phyloP scores from a whole-genome alignment of 2,329 filamentous ascomycete species.

The Mycogone perniciosa region DNA sequence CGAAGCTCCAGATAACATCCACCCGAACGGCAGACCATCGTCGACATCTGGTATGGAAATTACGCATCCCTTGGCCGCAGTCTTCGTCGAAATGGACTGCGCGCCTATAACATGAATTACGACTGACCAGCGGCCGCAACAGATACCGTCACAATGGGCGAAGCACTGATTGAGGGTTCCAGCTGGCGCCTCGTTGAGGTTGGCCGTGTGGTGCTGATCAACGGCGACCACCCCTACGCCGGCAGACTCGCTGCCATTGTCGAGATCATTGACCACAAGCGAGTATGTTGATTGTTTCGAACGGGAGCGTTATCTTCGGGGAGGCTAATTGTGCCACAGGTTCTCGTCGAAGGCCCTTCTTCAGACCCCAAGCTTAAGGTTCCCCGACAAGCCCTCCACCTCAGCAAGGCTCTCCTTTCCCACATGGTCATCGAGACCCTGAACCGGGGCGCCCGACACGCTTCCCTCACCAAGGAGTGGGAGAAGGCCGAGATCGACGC shows the following conservation, averaged over 20 bases:
- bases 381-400: constrained; percentile 77
- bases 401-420: constrained; percentile 82
- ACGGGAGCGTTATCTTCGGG: constrained; percentile 8
- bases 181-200: constrained; percentile 97
- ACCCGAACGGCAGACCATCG: constrained; percentile 33
- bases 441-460: constrained; percentile 76
- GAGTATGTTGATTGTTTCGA: constrained; percentile 62
- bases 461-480: constrained; percentile 81
- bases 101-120: constrained; percentile 16
- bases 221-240: constrained; percentile 66
- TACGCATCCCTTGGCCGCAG: constrained; percentile 21
- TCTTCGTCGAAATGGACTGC: constrained; percentile 14
- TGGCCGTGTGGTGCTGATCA: constrained; percentile 92
- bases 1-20: constrained; percentile 31
- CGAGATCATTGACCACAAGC: constrained; percentile 99
- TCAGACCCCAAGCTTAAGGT: constrained; percentile 72
- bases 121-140: constrained; percentile 26
- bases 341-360: constrained; percentile 91
- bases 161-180: constrained; percentile 74
- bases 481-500: constrained; percentile 83
- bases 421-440: constrained; percentile 81
- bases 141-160: constrained; percentile 64
- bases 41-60: constrained; percentile 35
- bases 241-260: constrained; percentile 91
- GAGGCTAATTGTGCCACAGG: constrained; percentile 49